Evolutionary conservation across 768 basidiomycete species (phyloP).

Genomic region (Boletus coccyginus): DNA sequence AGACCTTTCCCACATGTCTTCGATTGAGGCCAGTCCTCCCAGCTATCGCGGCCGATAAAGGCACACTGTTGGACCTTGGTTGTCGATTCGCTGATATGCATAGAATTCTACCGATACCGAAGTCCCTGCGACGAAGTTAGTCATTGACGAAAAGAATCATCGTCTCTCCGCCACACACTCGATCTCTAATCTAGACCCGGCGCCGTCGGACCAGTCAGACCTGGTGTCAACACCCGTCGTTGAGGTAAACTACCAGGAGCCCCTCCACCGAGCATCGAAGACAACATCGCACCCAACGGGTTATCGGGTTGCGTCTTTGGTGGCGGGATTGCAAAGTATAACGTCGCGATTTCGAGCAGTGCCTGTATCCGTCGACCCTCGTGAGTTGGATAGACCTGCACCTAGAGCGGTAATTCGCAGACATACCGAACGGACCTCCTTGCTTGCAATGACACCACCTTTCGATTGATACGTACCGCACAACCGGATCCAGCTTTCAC

Average conservation of each 20-base stretch:
- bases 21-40: neutral
- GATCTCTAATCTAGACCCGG: conserved; percentile 29
- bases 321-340: conserved; percentile 87
- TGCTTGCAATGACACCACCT: conserved; percentile 57
- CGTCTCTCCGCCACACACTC: neutral
- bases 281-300: conserved; percentile 86
- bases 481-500: conserved; percentile 82
- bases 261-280: conserved; percentile 81
- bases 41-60: neutral
- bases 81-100: neutral
- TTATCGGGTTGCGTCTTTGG: conserved; percentile 70
- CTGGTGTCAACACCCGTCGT: conserved; percentile 29
- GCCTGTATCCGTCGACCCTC: conserved; percentile 39
- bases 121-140: conserved; percentile 5
- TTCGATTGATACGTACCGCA: conserved; percentile 80
- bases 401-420: conserved; percentile 9
- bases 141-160: conserved; percentile 11
- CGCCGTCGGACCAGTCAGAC: conserved; percentile 21
- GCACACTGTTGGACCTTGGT: neutral
- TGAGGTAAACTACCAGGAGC: conserved; percentile 31
- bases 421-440: conserved; percentile 62
- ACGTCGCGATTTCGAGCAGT: conserved; percentile 61
- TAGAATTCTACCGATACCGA: conserved; percentile 5
- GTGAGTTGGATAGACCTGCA: neutral
- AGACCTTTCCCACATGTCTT: neutral